Conservation (phyloP, 345 rosid species). For the Arabidopsis arenosa region DNA sequence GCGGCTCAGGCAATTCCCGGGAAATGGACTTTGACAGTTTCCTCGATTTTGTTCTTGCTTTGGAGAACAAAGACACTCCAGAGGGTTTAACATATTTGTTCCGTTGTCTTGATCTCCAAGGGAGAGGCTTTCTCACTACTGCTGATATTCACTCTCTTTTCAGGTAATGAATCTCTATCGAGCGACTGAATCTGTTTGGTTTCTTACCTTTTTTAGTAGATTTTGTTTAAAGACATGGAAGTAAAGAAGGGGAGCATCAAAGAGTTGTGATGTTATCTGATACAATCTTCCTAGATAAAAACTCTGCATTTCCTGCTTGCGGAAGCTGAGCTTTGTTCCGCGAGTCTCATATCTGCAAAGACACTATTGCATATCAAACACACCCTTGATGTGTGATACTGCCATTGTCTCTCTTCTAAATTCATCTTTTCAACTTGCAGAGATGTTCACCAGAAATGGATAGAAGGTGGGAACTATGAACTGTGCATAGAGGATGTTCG, state of each 20-base stretch:
- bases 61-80: slow-evolving; percentile 96
- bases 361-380: slow-evolving; percentile 44
- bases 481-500: slow-evolving; percentile 95
- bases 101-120: slow-evolving; percentile 90
- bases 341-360: slow-evolving; percentile 73
- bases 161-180: slow-evolving; percentile 58
- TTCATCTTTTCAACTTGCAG: slow-evolving; percentile 48
- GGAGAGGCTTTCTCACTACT: slow-evolving; percentile 88
- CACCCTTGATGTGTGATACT: slow-evolving; percentile 14
- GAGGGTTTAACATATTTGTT: slow-evolving; percentile 95
- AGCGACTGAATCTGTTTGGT: not conserved
- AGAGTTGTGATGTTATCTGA: slow-evolving; percentile 84
- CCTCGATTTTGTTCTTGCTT: slow-evolving; percentile 93
- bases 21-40: slow-evolving; percentile 98
- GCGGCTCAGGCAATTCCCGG: slow-evolving; percentile 65
- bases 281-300: slow-evolving; percentile 88
- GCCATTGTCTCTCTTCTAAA: slow-evolving; percentile 9
- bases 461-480: slow-evolving; percentile 98
- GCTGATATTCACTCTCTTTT: slow-evolving; percentile 99
- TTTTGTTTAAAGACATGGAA: slow-evolving; percentile 56
- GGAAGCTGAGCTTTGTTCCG: slow-evolving; percentile 59
- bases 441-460: slow-evolving; percentile 99
- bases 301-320: slow-evolving; percentile 87
- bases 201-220: not conserved
- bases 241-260: slow-evolving; percentile 93